Conservation (phyloP, 2,329 filamentous ascomycete genomes). For the Periconia macrospinosa region DNA sequence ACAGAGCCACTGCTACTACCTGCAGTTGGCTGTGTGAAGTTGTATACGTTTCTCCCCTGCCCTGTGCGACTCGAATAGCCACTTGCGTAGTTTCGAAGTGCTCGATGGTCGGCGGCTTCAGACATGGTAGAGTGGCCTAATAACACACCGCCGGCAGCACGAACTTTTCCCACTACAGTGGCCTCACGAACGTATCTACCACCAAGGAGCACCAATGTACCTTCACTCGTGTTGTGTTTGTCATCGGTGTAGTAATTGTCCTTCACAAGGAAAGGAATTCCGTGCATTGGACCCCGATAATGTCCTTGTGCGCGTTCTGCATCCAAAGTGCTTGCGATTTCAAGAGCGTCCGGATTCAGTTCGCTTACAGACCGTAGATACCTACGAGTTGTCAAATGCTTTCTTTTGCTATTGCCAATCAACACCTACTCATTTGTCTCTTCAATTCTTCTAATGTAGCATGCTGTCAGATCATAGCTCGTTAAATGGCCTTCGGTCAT, state of each 20-base stretch:
- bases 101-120: background rate
- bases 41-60: background rate
- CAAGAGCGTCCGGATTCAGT: background rate
- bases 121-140: background rate
- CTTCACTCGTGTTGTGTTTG: background rate
- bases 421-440: background rate
- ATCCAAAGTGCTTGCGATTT: background rate
- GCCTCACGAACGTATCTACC: background rate
- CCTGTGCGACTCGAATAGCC: background rate
- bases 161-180: background rate
- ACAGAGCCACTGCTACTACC: background rate
- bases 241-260: background rate
- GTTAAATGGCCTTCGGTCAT: background rate
- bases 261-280: background rate
- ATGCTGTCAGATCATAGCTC: background rate
- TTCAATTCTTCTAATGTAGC: background rate
- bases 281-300: background rate
- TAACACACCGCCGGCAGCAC: background rate
- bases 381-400: background rate
- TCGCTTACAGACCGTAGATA: background rate
- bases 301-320: background rate
- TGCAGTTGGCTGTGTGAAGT: background rate
- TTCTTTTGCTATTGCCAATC: background rate
- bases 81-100: background rate
- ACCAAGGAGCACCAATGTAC: background rate